Base-by-base conservation (phyloP, 2,329 filamentous ascomycete genomes). In the Pyricularia sp. region DNA sequence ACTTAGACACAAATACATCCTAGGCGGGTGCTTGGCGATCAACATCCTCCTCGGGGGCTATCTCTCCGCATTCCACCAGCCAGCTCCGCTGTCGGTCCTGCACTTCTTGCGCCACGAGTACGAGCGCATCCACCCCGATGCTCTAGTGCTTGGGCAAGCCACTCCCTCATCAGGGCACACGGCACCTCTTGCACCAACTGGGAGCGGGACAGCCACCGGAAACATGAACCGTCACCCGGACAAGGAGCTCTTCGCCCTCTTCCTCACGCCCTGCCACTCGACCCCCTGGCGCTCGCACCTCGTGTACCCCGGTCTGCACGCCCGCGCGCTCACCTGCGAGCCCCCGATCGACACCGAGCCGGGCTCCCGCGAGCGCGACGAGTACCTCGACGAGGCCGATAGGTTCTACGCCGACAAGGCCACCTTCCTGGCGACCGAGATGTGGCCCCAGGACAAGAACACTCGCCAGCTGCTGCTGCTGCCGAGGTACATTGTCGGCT, bases 221-320 rank as follows among this genome's bases (percentile, higher is more conserved):
- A 68, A 73, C 24, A 68, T 70, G 31, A 67, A 70, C 44, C 22
- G 22, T 26, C 24, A 28, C 22, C 12, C 16, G 19, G 13, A 49
- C 40, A 70, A 77, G 44, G 81, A 84, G 66, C 79, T 86, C 12
- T 88, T 87, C 70, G 85, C 88, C 40, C 88, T 89, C 24, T 97
- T 97, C 77, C 82, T 99, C 28, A 96, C 93, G 83, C 94, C 94
- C 10, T 99, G 94, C 77, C 94, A 99, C 79, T 90, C 89, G 69
- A 97, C 93, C 0, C 93, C 94, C 2, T 97, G 94, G 93, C 89
- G 93, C 71, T 92, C 89, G 19, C 90, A 96, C 72, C 82, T 97
- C 53, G 81, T 96, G 67, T 84, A 94, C 72, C 84, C 90, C 0
- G 78, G 79, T 33, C 85, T 97, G 64, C 78, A 84, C 66, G 92